Evolutionary conservation across 768 basidiomycete species (phyloP), one percentile per base, ranked within the genome.

Genomic region (Russula compacta): DNA sequence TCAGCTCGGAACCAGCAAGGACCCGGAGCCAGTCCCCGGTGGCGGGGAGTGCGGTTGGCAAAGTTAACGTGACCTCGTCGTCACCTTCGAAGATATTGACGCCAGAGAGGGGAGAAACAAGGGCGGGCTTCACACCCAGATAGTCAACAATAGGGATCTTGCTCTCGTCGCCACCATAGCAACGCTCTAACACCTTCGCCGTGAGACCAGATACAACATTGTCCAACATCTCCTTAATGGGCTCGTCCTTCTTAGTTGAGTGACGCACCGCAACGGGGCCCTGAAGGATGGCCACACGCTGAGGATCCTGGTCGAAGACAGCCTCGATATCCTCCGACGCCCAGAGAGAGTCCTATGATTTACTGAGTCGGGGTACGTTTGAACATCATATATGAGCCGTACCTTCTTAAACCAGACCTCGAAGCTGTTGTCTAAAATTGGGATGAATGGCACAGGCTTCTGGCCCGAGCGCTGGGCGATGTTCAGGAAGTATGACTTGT

Each of bases 391-490:
- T 39, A 33, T 6, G 35, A 39, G 64, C 3, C 79, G 43, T 63
- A 89, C 92, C 87, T 99, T 99, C 82, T 99, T 98, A 79, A 99
- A 98, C 97, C 97, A 99, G 54, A 98, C 94, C 71, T 95, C 92
- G 70, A 98, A 98, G 66, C 75, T 85, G 21, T 86, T 84, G 71
- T 98, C 95, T 54, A 98, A 82, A 35, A 99, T 86, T 4, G 95
- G 95, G 67, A 99, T 97, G 79, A 98, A 99, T 0, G 97, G 97
- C 7, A 87, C 95, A 1, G 97, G 97, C 75, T 98, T 99, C 79
- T 99, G 97, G 4, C 93, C 94, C 12, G 92, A 91, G 51, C 97
- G 83, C 74, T 99, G 95, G 24, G 92, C 80, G 69, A 99, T 98
- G 38, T 92, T 88, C 42, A 98, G 83, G 84, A 99, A 98, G 76